A percentile compares a stretch with the other conserved stretches of the same genome.
These are phyloP conservation scores for Myxozyma mucilagina DNA, from an alignment of 805 yeast species.

Conservation along the genomic window DNA sequence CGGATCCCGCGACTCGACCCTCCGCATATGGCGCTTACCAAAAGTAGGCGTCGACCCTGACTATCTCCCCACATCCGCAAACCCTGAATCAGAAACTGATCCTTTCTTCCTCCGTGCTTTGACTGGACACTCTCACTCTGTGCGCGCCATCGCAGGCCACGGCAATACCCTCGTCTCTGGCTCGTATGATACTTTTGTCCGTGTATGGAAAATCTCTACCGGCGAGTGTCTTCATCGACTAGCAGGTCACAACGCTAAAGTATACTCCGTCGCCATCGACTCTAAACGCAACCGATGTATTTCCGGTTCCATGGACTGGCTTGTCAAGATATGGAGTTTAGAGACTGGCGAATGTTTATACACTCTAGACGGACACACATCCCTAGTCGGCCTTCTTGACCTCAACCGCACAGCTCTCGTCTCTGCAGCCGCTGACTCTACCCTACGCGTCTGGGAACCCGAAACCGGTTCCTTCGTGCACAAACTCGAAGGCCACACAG, in stretches of 20 bases:
- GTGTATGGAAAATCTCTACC: conserved; percentile 87
- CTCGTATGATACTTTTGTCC: conserved; percentile 82
- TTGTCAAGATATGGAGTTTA: conserved; percentile 87
- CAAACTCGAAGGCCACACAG: conserved; percentile 71
- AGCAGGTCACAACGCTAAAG: conserved; percentile 81
- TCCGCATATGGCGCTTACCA: conserved; percentile 93
- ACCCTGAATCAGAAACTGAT: conserved; percentile 22
- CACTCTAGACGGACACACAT: conserved; percentile 82
- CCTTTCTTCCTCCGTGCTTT: conserved; percentile 70
- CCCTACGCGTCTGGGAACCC: conserved; percentile 92
- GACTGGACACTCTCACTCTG: conserved; percentile 76
- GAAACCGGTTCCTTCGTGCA: conserved; percentile 64
- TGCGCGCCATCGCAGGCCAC: conserved; percentile 82
- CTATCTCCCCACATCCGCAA: conserved; percentile 10
- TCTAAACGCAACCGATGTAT: conserved; percentile 73
- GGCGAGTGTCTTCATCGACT: conserved; percentile 72
- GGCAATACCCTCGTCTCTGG: conserved; percentile 86
- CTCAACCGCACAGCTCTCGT: conserved; percentile 75
- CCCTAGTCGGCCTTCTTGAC: conserved; percentile 83
- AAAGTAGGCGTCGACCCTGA: conserved; percentile 7
- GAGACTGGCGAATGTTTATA: conserved; percentile 68
- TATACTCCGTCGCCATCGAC: conserved; percentile 86
- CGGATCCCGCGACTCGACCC: conserved; percentile 88
- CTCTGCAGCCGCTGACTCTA: conserved; percentile 94
- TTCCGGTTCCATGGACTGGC: conserved; percentile 88